Conservation (phyloP, 2,329 filamentous ascomycete species). For the Lanzia echinophila region DNA sequence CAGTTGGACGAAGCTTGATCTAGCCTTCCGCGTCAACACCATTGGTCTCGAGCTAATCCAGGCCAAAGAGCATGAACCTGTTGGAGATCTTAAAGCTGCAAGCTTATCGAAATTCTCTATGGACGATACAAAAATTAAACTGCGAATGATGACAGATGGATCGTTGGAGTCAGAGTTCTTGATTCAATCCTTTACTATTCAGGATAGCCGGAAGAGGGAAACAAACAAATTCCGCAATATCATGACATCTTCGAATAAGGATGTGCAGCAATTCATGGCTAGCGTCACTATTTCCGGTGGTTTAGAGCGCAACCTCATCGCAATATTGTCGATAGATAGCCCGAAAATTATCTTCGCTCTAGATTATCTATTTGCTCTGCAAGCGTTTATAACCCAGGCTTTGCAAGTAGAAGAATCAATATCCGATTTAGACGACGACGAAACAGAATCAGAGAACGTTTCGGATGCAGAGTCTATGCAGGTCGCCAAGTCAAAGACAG, state of each 20-base stretch:
- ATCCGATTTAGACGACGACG: conserved; percentile 43
- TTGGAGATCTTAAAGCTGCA: conserved; percentile 69
- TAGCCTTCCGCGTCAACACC: conserved; percentile 82
- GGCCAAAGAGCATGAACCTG: conserved; percentile 66
- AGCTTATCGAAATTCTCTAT: conserved; percentile 92
- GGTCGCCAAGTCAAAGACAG: conserved; percentile 7
- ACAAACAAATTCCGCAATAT: conserved; percentile 96
- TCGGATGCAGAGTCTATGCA: conserved; percentile 52
- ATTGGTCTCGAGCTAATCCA: conserved; percentile 84
- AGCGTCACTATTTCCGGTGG: conserved; percentile 89
- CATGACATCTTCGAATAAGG: conserved; percentile 93
- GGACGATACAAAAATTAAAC: conserved; percentile 85
- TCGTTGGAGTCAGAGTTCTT: conserved; percentile 89
- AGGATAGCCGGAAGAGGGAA: conserved; percentile 81
- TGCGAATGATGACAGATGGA: conserved; percentile 86
- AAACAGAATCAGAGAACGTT: conserved; percentile 49
- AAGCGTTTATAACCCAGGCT: conserved; percentile 72
- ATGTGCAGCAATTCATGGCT: conserved; percentile 97
- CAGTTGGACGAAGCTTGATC: conserved; percentile 87
- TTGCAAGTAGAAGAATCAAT: conserved; percentile 56
- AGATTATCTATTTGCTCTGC: conserved; percentile 88
- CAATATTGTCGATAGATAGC: conserved; percentile 89
- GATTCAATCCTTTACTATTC: conserved; percentile 90
- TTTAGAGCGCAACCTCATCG: conserved; percentile 73
- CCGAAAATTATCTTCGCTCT: conserved; percentile 91